phyloP scores from a whole-genome alignment of 2,329 filamentous ascomycete species.

The Teratosphaeria destructans region DNA sequence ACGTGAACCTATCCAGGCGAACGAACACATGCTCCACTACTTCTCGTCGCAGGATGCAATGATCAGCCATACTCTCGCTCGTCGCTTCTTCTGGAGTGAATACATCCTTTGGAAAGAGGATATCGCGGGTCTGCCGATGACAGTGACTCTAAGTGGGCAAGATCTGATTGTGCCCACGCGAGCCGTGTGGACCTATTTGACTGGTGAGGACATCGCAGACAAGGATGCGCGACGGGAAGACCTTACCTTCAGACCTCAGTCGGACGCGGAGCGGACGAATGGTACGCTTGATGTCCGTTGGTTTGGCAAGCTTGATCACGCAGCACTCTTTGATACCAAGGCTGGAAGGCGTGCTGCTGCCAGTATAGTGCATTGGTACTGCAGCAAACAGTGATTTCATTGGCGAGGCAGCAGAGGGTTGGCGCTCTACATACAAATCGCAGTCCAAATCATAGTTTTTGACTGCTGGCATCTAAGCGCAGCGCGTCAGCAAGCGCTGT shows the following conservation, averaged over 20 bases:
- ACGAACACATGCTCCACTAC: slow-evolving; percentile 58
- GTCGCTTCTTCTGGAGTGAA: slow-evolving; percentile 59
- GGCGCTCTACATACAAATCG: neutral
- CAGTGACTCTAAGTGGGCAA: slow-evolving; percentile 46
- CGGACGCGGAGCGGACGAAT: slow-evolving; percentile 22
- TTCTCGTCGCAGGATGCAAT: slow-evolving; percentile 56
- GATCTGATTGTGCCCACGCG: slow-evolving; percentile 54
- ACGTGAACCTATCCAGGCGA: slow-evolving; percentile 35
- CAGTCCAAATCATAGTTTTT: neutral
- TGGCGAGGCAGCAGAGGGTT: neutral
- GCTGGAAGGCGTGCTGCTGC: neutral
- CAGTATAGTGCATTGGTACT: neutral
- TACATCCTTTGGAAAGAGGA: slow-evolving; percentile 61
- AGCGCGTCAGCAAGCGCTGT: neutral
- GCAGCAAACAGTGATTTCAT: neutral
- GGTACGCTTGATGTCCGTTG: slow-evolving; percentile 45
- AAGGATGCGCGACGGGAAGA: slow-evolving; percentile 1
- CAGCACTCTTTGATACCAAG: slow-evolving; percentile 14
- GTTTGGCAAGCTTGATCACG: slow-evolving; percentile 51
- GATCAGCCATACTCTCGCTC: slow-evolving; percentile 49
- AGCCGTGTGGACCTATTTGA: slow-evolving; percentile 46
- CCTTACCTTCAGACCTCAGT: slow-evolving; percentile 5
- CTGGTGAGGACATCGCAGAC: slow-evolving; percentile 4
- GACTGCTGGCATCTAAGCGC: neutral
- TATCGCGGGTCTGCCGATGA: slow-evolving; percentile 35